These are phyloP conservation scores for Silene latifolia DNA, from an alignment of 148 eudicot species.

Conservation along the genomic window DNA sequence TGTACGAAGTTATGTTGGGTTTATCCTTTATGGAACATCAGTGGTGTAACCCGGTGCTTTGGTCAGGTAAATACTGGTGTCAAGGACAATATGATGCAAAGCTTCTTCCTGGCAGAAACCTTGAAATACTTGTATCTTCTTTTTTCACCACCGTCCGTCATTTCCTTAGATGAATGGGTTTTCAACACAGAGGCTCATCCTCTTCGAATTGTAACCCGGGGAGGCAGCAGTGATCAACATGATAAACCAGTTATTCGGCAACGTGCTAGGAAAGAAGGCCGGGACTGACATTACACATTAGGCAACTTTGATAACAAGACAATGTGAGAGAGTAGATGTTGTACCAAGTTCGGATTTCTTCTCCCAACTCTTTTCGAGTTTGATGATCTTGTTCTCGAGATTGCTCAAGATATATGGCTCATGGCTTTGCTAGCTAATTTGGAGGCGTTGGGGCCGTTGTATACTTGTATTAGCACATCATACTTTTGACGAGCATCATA, in stretches of 20 bases:
- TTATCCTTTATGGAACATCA: too few species aligned
- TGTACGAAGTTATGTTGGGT: too few species aligned
- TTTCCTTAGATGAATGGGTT: slow-evolving; percentile 78
- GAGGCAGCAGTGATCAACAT: slow-evolving; percentile 27
- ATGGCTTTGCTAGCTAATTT: neutral
- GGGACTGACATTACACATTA: slow-evolving; percentile 18
- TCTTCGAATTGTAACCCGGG: slow-evolving; percentile 53
- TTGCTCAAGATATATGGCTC: slow-evolving; percentile 5
- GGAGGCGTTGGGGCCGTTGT: slow-evolving; percentile 2
- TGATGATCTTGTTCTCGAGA: neutral
- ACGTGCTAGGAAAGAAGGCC: slow-evolving; percentile 73
- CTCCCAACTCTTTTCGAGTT: neutral
- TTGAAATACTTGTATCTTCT: slow-evolving; percentile 81
- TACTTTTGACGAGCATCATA: slow-evolving; percentile 7
- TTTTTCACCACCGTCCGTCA: slow-evolving; percentile 74
- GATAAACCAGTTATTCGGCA: slow-evolving; percentile 41
- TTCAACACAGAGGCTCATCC: slow-evolving; percentile 96
- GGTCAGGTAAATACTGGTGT: slow-evolving; percentile 74
- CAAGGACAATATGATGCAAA: slow-evolving; percentile 92
- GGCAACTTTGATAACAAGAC: slow-evolving; percentile 14
- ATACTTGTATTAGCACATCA: neutral
- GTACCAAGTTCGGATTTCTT: slow-evolving; percentile 13
- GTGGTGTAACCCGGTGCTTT: neutral
- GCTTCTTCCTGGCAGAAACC: slow-evolving; percentile 91
- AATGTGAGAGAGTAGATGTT: slow-evolving; percentile 11